Evolutionary conservation across 768 basidiomycete genomes (phyloP), one percentile per base, ranked within the genome.

Genomic region (Boletus coccyginus): DNA sequence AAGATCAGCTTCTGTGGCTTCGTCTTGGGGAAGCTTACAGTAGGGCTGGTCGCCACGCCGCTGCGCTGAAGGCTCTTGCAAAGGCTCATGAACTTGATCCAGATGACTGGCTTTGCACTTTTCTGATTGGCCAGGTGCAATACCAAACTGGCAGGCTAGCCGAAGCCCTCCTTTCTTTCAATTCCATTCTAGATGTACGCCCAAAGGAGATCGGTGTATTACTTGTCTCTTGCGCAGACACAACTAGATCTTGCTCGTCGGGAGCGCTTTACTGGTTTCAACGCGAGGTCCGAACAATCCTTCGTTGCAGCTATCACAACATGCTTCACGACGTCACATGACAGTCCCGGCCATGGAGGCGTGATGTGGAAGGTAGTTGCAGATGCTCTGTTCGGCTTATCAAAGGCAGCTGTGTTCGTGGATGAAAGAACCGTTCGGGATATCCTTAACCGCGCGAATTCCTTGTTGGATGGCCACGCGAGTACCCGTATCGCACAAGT

Each of bases 21-120:
- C 83, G 91, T 38, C 79, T 99, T 3, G 95, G 95, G 2, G 93
- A 97, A 71, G 90, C 93, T 0, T 98, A 99, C 63, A 84, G 83
- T 62, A 87, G 82, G 65, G 88, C 92, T 12, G 96, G 97, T 47
- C 84, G 93, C 35, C 89, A 94, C 62, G 85, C 84, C 17, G 95
- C 97, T 16, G 91, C 94, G 0, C 71, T 97, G 56, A 98, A 96
- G 70, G 89, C 95, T 0, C 82, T 98, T 19, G 74, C 77, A 10
- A 86, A 81, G 46, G 92, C 93, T 0, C 80, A 82, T 14, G 85
- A 88, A 57, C 78, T 97, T 55, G 75, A 84, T 21, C 85, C 90
- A 0, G 72, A 81, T 12, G 87, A 93, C 59, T 98, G 96, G 96
- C 76, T 90, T 59, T 89, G 87, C 64, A 72, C 75, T 5, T 98